Evolutionary conservation across 2,329 filamentous ascomycete genomes (phyloP).

Genomic region (Epichloe aotearoae): DNA sequence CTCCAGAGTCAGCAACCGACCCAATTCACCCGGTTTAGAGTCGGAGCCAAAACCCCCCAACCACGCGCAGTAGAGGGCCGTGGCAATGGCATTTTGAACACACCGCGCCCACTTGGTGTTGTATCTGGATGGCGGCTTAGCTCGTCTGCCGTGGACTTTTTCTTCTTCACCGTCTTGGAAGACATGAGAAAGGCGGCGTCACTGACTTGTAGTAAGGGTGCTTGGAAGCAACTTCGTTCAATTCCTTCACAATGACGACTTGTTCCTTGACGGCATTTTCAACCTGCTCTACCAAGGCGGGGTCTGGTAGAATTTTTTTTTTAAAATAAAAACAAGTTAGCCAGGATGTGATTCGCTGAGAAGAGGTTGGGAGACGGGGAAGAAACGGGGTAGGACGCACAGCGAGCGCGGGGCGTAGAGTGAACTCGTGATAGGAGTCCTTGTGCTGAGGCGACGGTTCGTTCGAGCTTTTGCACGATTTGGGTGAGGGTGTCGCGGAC

Average conservation of each 20-base stretch:
- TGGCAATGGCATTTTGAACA: constrained; percentile 63
- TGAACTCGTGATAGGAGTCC: constrained; percentile 81
- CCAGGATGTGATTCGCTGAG: not conserved
- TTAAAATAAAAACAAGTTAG: not conserved
- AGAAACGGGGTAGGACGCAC: constrained; percentile 21
- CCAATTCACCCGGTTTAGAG: constrained; percentile 36
- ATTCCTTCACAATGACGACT: constrained; percentile 53
- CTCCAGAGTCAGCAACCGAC: constrained; percentile 70
- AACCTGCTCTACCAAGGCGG: constrained; percentile 54
- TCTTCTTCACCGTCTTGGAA: not conserved
- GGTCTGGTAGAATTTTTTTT: constrained; percentile 28
- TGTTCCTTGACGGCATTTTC: constrained; percentile 61
- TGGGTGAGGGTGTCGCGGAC: constrained; percentile 75
- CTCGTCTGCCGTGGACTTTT: not conserved
- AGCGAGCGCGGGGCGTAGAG: constrained; percentile 57
- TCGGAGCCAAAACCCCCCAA: constrained; percentile 57
- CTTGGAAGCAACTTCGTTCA: constrained; percentile 62
- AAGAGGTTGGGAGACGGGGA: no score
- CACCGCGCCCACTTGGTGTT: constrained; percentile 76
- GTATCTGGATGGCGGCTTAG: constrained; percentile 34
- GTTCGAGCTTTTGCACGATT: constrained; percentile 70
- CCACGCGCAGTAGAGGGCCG: constrained; percentile 52
- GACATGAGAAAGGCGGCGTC: not conserved
- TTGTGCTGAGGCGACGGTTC: constrained; percentile 68
- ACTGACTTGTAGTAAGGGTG: constrained; percentile 89